phyloP scores from a whole-genome alignment of 2,329 filamentous ascomycete species.

The Cercospora janseana region DNA sequence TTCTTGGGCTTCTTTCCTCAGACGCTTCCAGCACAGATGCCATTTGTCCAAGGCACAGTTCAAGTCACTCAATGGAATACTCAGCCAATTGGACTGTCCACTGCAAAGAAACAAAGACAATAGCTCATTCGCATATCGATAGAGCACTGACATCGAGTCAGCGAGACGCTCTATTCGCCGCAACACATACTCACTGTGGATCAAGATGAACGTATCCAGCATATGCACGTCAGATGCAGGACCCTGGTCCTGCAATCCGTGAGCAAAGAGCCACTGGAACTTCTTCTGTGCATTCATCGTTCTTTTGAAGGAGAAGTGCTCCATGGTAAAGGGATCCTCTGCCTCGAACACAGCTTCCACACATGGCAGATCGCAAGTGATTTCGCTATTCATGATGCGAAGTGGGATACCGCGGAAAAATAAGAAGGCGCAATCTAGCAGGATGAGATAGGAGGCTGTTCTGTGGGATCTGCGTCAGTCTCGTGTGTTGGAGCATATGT shows the following conservation, averaged over 20 bases:
- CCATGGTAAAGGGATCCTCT: slow-evolving; percentile 17
- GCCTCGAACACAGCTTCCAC: slow-evolving; percentile 14
- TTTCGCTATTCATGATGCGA: slow-evolving; percentile 14
- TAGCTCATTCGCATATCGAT: slow-evolving; percentile 13
- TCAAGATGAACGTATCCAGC: slow-evolving; percentile 22
- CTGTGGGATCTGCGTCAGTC: slow-evolving; percentile 4
- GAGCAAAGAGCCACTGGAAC: slow-evolving; percentile 10
- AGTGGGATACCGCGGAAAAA: slow-evolving; percentile 20
- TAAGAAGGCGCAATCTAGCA: slow-evolving; percentile 21
- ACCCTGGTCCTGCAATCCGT: neutral
- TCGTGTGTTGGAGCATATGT: neutral
- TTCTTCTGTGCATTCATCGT: slow-evolving; percentile 3
- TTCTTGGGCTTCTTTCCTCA: slow-evolving; percentile 12
- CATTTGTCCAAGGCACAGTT: slow-evolving; percentile 18
- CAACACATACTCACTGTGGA: slow-evolving; percentile 7
- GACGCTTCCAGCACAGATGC: slow-evolving; percentile 15
- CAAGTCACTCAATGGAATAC: neutral
- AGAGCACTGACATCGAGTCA: slow-evolving; percentile 11
- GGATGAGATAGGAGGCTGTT: slow-evolving; percentile 10
- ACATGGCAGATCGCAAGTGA: slow-evolving; percentile 18
- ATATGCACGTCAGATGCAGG: slow-evolving; percentile 15
- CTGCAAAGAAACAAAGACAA: slow-evolving; percentile 1
- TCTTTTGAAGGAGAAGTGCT: slow-evolving; percentile 15
- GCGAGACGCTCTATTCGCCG: neutral
- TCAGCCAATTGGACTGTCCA: neutral